Percentiles rank a stretch among this genome's conserved stretches.
Evolutionary conservation across 225 moss, liverwort and hornwort genomes (phyloP).

Genomic region (Straminergon stramineum): DNA sequence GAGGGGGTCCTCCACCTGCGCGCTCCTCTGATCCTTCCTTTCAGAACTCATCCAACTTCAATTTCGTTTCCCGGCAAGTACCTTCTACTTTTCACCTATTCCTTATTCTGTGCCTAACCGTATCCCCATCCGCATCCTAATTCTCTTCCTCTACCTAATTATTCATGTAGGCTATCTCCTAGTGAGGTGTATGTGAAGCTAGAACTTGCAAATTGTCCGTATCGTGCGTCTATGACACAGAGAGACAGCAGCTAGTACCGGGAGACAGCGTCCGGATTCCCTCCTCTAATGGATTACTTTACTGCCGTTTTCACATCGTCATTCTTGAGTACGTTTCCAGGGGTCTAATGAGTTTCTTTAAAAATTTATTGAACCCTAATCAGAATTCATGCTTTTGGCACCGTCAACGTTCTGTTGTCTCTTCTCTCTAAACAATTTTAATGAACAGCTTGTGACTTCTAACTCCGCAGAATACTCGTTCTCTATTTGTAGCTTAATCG

Average conservation of each 20-base stretch:
- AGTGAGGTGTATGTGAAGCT: neutral
- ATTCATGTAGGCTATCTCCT: neutral
- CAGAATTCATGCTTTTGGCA: neutral
- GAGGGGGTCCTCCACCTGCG: conserved; percentile 37
- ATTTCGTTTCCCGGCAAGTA: conserved; percentile 51
- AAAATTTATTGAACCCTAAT: conserved; percentile 11
- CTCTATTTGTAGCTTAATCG: neutral
- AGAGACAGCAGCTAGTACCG: neutral
- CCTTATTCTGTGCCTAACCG: neutral
- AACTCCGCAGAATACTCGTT: neutral
- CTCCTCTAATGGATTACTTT: neutral
- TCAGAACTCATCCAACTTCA: conserved; percentile 51
- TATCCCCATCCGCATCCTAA: neutral
- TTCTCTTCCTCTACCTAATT: neutral
- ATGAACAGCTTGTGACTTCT: neutral
- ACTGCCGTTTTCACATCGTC: neutral
- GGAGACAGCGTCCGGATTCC: neutral
- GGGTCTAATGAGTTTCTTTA: neutral
- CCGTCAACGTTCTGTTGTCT: neutral
- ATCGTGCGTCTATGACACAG: neutral
- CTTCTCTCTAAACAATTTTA: neutral
- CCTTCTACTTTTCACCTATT: neutral
- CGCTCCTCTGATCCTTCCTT: conserved; percentile 71
- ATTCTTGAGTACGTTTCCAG: neutral
- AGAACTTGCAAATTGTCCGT: neutral